A percentile compares a stretch with the other conserved stretches of the same genome.
Conservation (phyloP, 805 yeast species). For the Zygoascus tannicola region DNA sequence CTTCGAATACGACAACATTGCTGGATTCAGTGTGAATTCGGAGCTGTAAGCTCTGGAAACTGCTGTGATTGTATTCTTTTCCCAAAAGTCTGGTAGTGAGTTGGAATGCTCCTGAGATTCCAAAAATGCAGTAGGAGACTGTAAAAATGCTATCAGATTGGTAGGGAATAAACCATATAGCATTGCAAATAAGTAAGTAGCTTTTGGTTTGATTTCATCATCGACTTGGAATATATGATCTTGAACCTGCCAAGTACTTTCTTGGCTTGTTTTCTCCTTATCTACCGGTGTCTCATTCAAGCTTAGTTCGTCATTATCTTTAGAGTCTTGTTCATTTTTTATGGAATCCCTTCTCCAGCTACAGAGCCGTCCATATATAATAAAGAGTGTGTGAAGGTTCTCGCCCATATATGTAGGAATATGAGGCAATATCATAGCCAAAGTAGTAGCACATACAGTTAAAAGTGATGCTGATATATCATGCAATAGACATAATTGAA, state of each 20-base stretch:
- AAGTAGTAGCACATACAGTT: conserved; percentile 29
- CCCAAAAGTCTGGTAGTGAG: conserved; percentile 25
- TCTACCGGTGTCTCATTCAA: conserved; percentile 1
- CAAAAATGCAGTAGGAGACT: conserved; percentile 34
- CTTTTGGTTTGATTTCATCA: conserved; percentile 20
- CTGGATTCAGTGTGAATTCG: conserved; percentile 41
- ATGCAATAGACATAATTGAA: conserved; percentile 33
- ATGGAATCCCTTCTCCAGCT: conserved; percentile 27
- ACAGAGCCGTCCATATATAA: conserved; percentile 37
- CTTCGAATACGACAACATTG: conserved; percentile 31
- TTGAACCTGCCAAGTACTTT: conserved; percentile 22
- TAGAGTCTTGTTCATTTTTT: conserved; percentile 5
- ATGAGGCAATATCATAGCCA: conserved; percentile 40
- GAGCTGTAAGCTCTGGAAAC: conserved; percentile 14
- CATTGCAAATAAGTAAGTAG: conserved; percentile 36
- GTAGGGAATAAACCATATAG: conserved; percentile 52
- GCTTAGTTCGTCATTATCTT: conserved; percentile 3
- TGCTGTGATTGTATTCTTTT: conserved; percentile 28
- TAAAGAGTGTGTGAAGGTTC: conserved; percentile 35
- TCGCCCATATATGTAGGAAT: conserved; percentile 29
- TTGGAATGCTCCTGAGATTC: conserved; percentile 9
- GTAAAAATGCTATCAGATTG: conserved; percentile 36
- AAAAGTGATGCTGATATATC: conserved; percentile 37
- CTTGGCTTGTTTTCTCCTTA: conserved; percentile 8
- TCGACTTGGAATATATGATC: conserved; percentile 9